Evolutionary conservation across 768 basidiomycete species (phyloP).

Genomic region (Mycena olivaceomarginata): DNA sequence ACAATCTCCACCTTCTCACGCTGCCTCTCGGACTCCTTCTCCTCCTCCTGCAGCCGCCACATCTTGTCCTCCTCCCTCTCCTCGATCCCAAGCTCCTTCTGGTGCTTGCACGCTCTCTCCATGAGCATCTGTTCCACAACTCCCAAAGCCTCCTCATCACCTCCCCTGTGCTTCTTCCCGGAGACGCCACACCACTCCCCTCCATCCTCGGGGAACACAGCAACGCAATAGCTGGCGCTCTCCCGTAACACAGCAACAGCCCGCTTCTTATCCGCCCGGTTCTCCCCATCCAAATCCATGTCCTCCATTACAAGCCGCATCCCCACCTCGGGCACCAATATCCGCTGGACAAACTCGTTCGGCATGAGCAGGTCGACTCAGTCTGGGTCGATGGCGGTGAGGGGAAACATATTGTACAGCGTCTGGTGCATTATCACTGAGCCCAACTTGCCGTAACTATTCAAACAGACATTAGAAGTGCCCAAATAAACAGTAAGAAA

Average conservation of each 20-base stretch:
- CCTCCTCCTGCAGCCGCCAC: conserved; percentile 38
- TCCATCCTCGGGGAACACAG: conserved; percentile 86
- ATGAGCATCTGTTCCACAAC: conserved; percentile 72
- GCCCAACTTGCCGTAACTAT: conserved; percentile 91
- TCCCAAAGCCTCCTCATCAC: conserved; percentile 56
- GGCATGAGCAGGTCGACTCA: conserved; percentile 79
- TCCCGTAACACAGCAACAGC: conserved; percentile 81
- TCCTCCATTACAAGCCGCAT: conserved; percentile 90
- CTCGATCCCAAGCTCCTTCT: conserved; percentile 70
- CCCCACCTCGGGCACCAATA: conserved; percentile 94
- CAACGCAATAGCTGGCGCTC: conserved; percentile 89
- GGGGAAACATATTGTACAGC: conserved; percentile 85
- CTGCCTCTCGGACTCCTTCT: conserved; percentile 41
- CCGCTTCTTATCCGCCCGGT: conserved; percentile 52
- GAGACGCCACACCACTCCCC: conserved; percentile 58
- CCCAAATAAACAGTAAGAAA: not conserved
- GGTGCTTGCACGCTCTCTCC: conserved; percentile 71
- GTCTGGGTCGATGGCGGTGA: conserved; percentile 70
- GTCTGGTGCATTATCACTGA: conserved; percentile 88
- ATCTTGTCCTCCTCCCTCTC: conserved; percentile 57
- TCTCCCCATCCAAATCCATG: conserved; percentile 64
- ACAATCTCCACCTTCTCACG: conserved; percentile 30
- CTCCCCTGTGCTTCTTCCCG: conserved; percentile 47
- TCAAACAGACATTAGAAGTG: conserved; percentile 4
- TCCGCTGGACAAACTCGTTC: conserved; percentile 85